phyloP scores from a whole-genome alignment of 2,329 filamentous ascomycete species.

The Alternaria hordeiaustralica region DNA sequence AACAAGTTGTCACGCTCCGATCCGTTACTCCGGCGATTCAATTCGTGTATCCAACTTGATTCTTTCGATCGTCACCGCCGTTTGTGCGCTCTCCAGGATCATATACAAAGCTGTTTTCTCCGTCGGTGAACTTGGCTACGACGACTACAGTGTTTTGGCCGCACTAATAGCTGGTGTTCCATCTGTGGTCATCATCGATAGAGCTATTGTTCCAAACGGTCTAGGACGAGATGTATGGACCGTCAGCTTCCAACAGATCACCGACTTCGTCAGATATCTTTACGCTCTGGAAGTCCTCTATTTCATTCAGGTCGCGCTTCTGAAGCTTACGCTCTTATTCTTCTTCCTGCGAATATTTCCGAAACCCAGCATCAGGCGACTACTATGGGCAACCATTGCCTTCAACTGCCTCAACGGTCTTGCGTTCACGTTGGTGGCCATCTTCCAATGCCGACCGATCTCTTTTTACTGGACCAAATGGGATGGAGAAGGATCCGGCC shows the following conservation, averaged over 20 bases:
- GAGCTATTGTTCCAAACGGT: conserved; percentile 41
- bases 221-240: conserved; percentile 62
- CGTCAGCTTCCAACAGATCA: conserved; percentile 51
- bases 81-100: conserved; percentile 46
- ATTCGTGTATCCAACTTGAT: conserved; percentile 45
- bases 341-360: conserved; percentile 42
- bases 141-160: conserved; percentile 45
- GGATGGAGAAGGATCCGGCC: conserved; percentile 33
- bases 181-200: conserved; percentile 34
- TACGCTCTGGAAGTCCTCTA: conserved; percentile 45
- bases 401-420: conserved; percentile 34
- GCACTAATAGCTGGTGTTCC: conserved; percentile 32
- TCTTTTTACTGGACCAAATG: conserved; percentile 41
- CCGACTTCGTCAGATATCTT: conserved; percentile 48
- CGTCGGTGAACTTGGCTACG: conserved; percentile 44
- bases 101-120: conserved; percentile 48
- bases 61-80: conserved; percentile 44
- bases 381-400: conserved; percentile 27
- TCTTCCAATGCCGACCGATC: conserved; percentile 46
- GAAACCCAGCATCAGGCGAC: conserved; percentile 14
- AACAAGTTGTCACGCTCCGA: conserved; percentile 48
- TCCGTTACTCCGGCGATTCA: conserved; percentile 43
- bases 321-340: conserved; percentile 39
- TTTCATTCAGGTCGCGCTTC: conserved; percentile 36
- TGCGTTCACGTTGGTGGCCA: conserved; percentile 23